These are phyloP conservation scores for Arachnomyces sp. DNA, from an alignment of 2,329 filamentous ascomycete species.

Conservation along the genomic window DNA sequence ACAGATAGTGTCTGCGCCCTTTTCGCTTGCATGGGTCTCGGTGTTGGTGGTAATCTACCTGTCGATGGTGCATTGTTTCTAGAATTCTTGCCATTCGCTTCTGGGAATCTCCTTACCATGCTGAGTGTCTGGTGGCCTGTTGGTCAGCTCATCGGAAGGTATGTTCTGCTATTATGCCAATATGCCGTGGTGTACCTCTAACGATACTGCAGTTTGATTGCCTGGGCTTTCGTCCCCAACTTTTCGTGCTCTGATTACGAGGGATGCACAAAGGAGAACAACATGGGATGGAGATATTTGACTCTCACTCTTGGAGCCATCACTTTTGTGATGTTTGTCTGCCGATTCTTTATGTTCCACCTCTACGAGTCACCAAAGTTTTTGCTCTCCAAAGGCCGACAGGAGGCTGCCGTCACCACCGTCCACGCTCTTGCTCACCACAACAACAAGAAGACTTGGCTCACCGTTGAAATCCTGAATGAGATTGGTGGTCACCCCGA, in stretches of 20 bases:
- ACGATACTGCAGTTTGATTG: slow-evolving; percentile 37
- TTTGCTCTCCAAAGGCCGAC: slow-evolving; percentile 64
- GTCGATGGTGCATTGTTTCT: slow-evolving; percentile 75
- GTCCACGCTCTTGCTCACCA: slow-evolving; percentile 68
- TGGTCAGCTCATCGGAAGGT: slow-evolving; percentile 61
- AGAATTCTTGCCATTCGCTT: slow-evolving; percentile 70
- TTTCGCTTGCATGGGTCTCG: slow-evolving; percentile 55
- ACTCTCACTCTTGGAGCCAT: slow-evolving; percentile 61
- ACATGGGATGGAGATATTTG: slow-evolving; percentile 68
- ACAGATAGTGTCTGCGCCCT: slow-evolving; percentile 45
- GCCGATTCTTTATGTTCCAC: slow-evolving; percentile 71
- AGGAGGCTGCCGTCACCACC: slow-evolving; percentile 69
- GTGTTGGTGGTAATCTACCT: slow-evolving; percentile 67
- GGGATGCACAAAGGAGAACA: slow-evolving; percentile 44
- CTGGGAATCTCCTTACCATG: slow-evolving; percentile 65
- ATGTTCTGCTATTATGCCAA: slow-evolving; percentile 4
- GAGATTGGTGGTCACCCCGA: slow-evolving; percentile 44
- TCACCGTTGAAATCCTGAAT: slow-evolving; percentile 62
- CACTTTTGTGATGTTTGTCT: slow-evolving; percentile 68
- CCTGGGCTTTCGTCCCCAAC: slow-evolving; percentile 66
- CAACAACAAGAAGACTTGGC: slow-evolving; percentile 62
- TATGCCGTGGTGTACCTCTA: neutral
- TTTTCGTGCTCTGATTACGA: slow-evolving; percentile 44
- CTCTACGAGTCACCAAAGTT: slow-evolving; percentile 83
- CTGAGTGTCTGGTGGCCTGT: slow-evolving; percentile 84